Conservation (phyloP, 2,329 filamentous ascomycete species). For the Aspergillus quadricinctus region DNA sequence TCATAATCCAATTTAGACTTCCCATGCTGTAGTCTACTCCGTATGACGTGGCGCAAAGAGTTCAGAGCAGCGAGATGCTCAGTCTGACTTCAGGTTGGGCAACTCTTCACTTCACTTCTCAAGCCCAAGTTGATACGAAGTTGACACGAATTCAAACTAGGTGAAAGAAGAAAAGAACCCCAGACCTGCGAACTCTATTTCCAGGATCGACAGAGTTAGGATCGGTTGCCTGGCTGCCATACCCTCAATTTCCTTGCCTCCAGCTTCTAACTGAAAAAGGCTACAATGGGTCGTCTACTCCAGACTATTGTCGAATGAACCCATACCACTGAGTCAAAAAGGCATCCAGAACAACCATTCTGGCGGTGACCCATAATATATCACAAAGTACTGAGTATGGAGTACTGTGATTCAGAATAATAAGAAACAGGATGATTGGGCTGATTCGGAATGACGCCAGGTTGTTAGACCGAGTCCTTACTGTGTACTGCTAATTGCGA, state of each 20-base stretch:
- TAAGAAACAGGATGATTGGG: too few species aligned
- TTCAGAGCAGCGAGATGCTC: background rate
- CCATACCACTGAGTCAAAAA: too few species aligned
- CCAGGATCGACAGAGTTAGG: background rate
- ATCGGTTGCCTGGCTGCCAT: background rate
- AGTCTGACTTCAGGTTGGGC: background rate
- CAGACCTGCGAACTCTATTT: background rate
- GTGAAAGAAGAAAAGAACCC: background rate
- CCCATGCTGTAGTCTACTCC: background rate
- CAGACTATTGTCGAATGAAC: too few species aligned
- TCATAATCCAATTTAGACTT: background rate
- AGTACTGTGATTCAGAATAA: too few species aligned
- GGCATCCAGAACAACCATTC: too few species aligned
- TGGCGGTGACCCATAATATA: too few species aligned
- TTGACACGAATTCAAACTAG: too few species aligned
- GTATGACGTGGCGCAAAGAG: background rate
- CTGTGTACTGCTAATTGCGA: too few species aligned
- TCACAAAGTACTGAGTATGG: too few species aligned
- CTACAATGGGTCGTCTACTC: too few species aligned
- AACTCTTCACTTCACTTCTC: background rate
- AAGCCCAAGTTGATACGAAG: background rate
- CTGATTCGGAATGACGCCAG: too few species aligned
- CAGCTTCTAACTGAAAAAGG: background rate
- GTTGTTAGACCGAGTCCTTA: too few species aligned
- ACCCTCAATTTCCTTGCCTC: background rate